A percentile compares a stretch with the other conserved stretches of the same genome.
phyloP scores from a whole-genome alignment of 768 basidiomycete species.

The Suillus subaureus region DNA sequence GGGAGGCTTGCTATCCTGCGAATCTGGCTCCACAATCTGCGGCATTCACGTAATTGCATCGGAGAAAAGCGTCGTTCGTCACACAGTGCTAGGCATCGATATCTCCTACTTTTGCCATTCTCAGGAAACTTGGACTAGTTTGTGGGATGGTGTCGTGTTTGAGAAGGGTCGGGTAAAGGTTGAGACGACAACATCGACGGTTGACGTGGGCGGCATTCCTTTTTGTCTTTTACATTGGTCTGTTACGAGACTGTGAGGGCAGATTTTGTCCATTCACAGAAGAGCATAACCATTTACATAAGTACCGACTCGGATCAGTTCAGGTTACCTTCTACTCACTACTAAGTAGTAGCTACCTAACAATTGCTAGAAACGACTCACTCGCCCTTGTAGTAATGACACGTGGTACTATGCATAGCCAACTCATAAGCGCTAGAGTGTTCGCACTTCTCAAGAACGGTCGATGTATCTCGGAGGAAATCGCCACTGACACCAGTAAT shows the following conservation, averaged over 20 bases:
- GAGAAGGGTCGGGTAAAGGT: slow-evolving; percentile 7
- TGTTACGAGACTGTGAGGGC: background rate
- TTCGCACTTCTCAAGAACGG: background rate
- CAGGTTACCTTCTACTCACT: background rate
- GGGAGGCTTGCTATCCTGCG: slow-evolving; percentile 21
- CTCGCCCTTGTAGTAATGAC: background rate
- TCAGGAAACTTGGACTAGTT: slow-evolving; percentile 15
- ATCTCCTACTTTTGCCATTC: slow-evolving; percentile 19
- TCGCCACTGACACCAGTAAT: background rate
- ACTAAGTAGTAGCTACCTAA: background rate
- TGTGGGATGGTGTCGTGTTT: slow-evolving; percentile 17
- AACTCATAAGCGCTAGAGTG: background rate
- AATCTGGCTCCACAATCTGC: slow-evolving; percentile 24
- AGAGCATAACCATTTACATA: background rate
- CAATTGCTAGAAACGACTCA: background rate
- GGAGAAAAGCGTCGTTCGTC: slow-evolving; percentile 9
- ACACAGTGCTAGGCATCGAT: slow-evolving; percentile 13
- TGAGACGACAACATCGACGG: background rate
- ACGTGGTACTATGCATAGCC: background rate
- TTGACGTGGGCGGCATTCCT: background rate
- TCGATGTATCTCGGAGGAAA: background rate
- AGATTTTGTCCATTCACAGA: background rate
- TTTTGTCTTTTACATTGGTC: background rate
- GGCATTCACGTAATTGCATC: slow-evolving; percentile 17
- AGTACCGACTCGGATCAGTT: background rate